Evolutionary conservation across 1,139 yeast species (phyloP).

Genomic region (Wickerhamomyces sp.): DNA sequence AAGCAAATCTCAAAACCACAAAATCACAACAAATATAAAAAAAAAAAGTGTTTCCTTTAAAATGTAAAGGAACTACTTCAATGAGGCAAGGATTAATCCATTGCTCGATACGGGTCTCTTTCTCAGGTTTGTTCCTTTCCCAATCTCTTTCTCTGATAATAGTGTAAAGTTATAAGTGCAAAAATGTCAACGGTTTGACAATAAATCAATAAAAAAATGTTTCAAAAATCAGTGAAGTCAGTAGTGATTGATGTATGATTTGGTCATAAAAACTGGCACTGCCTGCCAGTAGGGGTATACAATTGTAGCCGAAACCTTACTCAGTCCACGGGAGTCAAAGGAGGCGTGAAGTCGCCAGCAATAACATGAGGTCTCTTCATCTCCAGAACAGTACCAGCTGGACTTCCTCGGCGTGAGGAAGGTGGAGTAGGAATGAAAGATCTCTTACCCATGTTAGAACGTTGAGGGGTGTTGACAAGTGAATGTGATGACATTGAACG

Average conservation of each 20-base stretch:
- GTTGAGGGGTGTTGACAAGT: conserved; percentile 7
- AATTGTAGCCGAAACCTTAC: no score
- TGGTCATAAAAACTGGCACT: background rate
- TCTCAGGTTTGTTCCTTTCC: no score
- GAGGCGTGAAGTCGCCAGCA: conserved; percentile 12
- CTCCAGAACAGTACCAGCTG: conserved; percentile 13
- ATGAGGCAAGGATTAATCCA: no score
- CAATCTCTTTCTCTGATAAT: no score
- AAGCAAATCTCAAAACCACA: no score
- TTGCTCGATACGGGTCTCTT: no score
- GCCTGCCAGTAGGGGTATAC: no score
- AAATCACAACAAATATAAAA: no score
- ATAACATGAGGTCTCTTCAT: background rate
- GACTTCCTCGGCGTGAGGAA: conserved; percentile 24
- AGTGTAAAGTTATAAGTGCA: no score
- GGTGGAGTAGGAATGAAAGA: conserved; percentile 21
- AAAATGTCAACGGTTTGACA: background rate
- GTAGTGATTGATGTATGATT: background rate
- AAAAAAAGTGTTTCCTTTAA: no score
- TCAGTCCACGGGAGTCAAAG: conserved; percentile 18
- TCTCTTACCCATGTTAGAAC: conserved; percentile 2
- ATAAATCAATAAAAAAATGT: background rate
- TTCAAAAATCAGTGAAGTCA: background rate
- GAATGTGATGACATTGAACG: background rate
- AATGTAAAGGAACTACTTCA: no score